A percentile compares a stretch with the other conserved stretches of the same genome.
phyloP scores from a whole-genome alignment of 768 basidiomycete species.

The Gautieria morchelliformis region DNA sequence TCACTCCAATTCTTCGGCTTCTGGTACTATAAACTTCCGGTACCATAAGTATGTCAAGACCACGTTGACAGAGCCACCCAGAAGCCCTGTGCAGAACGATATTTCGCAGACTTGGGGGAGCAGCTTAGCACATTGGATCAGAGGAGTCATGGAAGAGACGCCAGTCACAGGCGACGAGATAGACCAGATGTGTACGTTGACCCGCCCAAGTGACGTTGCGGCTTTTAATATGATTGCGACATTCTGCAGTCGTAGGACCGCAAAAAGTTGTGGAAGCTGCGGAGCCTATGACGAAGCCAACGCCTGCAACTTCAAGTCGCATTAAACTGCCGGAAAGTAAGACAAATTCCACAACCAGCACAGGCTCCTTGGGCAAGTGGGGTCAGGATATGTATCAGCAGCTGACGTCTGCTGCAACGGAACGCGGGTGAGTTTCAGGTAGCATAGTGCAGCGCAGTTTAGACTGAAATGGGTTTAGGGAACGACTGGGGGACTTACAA shows the following conservation, averaged over 20 bases:
- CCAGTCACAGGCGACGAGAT: slow-evolving; percentile 49
- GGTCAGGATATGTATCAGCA: background rate
- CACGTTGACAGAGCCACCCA: slow-evolving; percentile 38
- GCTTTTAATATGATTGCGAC: background rate
- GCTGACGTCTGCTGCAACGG: slow-evolving; percentile 36
- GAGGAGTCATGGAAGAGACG: slow-evolving; percentile 39
- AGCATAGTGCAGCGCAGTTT: background rate
- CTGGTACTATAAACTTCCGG: background rate
- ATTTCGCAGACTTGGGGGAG: slow-evolving; percentile 50
- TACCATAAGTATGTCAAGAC: slow-evolving; percentile 30
- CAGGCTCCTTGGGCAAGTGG: slow-evolving; percentile 15
- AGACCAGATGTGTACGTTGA: slow-evolving; percentile 44
- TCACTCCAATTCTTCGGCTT: slow-evolving; percentile 53
- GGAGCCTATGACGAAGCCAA: slow-evolving; percentile 26
- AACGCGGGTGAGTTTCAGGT: slow-evolving; percentile 45
- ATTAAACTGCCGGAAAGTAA: slow-evolving; percentile 2
- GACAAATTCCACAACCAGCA: slow-evolving; percentile 10
- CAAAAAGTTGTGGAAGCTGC: slow-evolving; percentile 53
- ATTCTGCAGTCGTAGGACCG: background rate
- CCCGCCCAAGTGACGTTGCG: background rate
- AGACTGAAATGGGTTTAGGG: background rate
- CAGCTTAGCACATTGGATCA: slow-evolving; percentile 42
- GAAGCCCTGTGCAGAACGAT: slow-evolving; percentile 45
- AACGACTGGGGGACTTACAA: background rate
- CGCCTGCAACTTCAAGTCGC: slow-evolving; percentile 7